A percentile compares a stretch with the other conserved stretches of the same genome.
Evolutionary conservation across 768 basidiomycete species (phyloP).

Genomic region (Pulveroboletus sp.): DNA sequence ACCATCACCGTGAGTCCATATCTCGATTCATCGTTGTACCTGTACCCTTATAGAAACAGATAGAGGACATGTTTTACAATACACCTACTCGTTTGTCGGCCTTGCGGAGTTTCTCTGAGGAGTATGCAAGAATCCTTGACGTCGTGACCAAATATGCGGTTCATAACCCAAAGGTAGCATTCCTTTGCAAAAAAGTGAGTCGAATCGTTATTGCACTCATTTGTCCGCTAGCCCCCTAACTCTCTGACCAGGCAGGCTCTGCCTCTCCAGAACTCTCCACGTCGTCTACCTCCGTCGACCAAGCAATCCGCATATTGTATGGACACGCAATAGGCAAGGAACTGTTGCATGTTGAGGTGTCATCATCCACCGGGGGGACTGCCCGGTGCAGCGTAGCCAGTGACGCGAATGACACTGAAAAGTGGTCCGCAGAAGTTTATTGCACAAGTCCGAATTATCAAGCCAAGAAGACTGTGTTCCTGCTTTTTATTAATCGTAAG

Average conservation of each 20-base stretch:
- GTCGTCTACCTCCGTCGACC: slow-evolving; percentile 57
- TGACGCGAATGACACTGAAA: slow-evolving; percentile 35
- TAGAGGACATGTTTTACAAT: slow-evolving; percentile 94
- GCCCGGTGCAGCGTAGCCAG: slow-evolving; percentile 12
- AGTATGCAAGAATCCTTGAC: slow-evolving; percentile 87
- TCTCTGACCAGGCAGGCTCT: slow-evolving; percentile 55
- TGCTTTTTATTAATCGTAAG: slow-evolving; percentile 95
- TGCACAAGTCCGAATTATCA: slow-evolving; percentile 89
- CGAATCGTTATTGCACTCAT: neutral
- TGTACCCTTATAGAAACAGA: slow-evolving; percentile 44
- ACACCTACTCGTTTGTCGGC: slow-evolving; percentile 84
- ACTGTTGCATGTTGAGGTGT: slow-evolving; percentile 47
- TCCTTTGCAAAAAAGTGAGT: slow-evolving; percentile 86
- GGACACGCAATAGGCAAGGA: slow-evolving; percentile 79
- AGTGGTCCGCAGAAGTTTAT: slow-evolving; percentile 71
- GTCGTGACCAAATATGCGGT: slow-evolving; percentile 91
- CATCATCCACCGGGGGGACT: slow-evolving; percentile 32
- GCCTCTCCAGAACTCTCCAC: slow-evolving; percentile 78
- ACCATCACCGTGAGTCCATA: slow-evolving; percentile 62
- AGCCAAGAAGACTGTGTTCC: slow-evolving; percentile 76
- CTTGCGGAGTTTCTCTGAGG: slow-evolving; percentile 80
- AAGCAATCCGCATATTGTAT: slow-evolving; percentile 78
- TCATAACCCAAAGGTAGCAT: slow-evolving; percentile 86
- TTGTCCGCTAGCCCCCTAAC: slow-evolving; percentile 1
- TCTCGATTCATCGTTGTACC: neutral